Evolutionary conservation across 305 asterid species (phyloP).

Genomic region (Fraxinus latifolia): DNA sequence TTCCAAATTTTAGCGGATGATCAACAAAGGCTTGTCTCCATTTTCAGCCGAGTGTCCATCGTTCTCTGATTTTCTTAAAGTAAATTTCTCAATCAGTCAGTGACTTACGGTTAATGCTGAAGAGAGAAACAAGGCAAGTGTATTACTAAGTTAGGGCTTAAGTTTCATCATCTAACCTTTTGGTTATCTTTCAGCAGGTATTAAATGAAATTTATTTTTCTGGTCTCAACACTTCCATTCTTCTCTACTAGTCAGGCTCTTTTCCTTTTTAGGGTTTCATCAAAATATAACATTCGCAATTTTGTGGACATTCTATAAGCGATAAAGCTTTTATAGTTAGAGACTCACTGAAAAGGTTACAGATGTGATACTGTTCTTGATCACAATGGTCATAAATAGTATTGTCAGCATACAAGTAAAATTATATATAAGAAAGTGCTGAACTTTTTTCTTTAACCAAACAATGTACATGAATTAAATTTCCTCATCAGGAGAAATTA

Average conservation of each 20-base stretch:
- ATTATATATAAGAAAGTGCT: background rate
- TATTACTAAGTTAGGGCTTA: background rate
- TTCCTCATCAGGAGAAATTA: background rate
- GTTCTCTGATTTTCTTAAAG: background rate
- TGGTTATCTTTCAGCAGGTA: background rate
- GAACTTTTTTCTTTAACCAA: background rate
- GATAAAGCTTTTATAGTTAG: background rate
- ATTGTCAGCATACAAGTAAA: background rate
- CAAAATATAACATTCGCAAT: background rate
- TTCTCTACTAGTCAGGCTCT: background rate
- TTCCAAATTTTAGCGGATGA: background rate
- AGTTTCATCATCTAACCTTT: background rate
- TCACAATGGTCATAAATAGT: background rate
- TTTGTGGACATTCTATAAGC: background rate
- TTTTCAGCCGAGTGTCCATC: background rate
- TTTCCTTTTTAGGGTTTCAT: background rate
- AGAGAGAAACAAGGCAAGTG: background rate
- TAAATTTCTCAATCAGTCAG: background rate
- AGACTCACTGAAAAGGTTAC: background rate
- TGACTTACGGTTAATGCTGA: background rate
- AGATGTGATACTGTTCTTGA: background rate
- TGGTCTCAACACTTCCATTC: background rate
- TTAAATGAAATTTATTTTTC: background rate
- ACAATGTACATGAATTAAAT: background rate
- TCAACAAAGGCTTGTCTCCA: slow-evolving; percentile 1